Conservation (phyloP, 2,329 filamentous ascomycete genomes). For the Neonectria coccinea region DNA sequence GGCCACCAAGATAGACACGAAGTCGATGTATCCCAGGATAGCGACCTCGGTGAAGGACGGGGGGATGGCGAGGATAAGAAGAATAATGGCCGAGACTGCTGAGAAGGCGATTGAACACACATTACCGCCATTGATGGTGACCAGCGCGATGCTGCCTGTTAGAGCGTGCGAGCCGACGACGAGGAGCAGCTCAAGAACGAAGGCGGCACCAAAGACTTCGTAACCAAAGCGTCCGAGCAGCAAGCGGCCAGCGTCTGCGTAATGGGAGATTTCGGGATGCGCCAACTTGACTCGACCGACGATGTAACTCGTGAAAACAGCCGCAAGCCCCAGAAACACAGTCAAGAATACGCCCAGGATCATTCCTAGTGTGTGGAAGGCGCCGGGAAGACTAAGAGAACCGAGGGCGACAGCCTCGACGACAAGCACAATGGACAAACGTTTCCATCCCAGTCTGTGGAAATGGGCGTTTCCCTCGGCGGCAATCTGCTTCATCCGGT, state of each 20-base stretch:
- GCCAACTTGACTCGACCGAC: conserved; percentile 26
- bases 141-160: conserved; percentile 28
- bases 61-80: conserved; percentile 28
- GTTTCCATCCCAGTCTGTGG: conserved; percentile 29
- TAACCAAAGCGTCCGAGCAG: conserved; percentile 22
- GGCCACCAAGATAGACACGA: conserved; percentile 25
- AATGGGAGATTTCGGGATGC: conserved; percentile 23
- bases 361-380: conserved; percentile 27
- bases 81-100: conserved; percentile 26
- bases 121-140: conserved; percentile 28
- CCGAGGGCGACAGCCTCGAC: conserved; percentile 29
- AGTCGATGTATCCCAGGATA: conserved; percentile 28
- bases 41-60: conserved; percentile 29
- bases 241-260: conserved; percentile 27
- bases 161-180: conserved; percentile 28
- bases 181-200: conserved; percentile 27
- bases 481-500: conserved; percentile 27
- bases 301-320: conserved; percentile 29
- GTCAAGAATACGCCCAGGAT: conserved; percentile 26
- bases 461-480: conserved; percentile 28
- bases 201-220: conserved; percentile 18
- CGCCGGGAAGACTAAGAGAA: conserved; percentile 26
- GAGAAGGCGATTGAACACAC: conserved; percentile 30
- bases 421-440: conserved; percentile 23
- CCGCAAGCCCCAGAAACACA: conserved; percentile 9